Base-by-base conservation (phyloP, 768 basidiomycete species). In the Daedalea quercina region DNA sequence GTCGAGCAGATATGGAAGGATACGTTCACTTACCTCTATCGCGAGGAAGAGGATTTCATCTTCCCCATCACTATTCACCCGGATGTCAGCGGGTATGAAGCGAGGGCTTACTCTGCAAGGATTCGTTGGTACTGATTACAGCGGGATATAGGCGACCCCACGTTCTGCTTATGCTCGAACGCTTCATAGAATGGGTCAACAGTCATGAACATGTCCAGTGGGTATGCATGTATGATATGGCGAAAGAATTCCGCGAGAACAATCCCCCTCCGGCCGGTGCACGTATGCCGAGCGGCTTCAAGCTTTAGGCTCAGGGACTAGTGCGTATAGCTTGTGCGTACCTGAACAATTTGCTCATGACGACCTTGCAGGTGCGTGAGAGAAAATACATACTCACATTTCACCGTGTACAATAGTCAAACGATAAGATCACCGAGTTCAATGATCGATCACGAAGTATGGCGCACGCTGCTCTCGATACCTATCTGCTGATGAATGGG, bases 11-110 rank as follows among this genome's bases (percentile, higher is more conserved):
- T 88, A 6, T 89, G 87, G 87, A 87, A 85, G 63, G 84, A 84
- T 58, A 84, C 75, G 51, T 87, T 87, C 64, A 75, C 78, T 1
- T 87, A 87, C 61, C 77, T 76, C 47, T 86, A 86, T 64, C 69
- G 80, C 43, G 81, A 82, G 56, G 79, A 84, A 65, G 76, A 79
- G 57, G 74, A 79, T 63, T 83, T 85, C 53, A 75, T 83, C n/a
- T 84, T 87, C 59, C 85, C 85, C 0, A 77, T 89, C 53, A 88
- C 87, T 1, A 85, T 90, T 37, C 87, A 89, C 59, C 87, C 87
- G 1, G 86, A 89, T 58, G 84, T 86, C 22, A 81, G 81, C 61
- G 85, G 85, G 77, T 78, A 66, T 59, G 78, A 63, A 19, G 28
- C 6, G 28, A 31, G 6, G 28, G n/a, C n/a, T n/a, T n/a, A 52